Base-by-base conservation (phyloP, 2,329 filamentous ascomycete genomes). In the Aspergillus fumigatus region DNA sequence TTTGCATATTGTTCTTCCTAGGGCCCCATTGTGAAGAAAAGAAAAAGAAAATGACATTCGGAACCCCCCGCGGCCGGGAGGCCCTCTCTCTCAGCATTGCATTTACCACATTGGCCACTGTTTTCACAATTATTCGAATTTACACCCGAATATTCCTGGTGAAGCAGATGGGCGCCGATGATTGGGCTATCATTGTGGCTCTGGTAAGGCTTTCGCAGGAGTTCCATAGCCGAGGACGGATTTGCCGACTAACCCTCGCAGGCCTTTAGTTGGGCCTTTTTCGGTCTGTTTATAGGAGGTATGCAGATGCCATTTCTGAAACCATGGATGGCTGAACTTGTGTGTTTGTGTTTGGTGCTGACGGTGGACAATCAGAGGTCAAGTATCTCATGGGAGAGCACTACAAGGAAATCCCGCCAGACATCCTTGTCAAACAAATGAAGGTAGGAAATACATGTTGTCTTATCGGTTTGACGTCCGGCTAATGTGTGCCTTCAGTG, bases 101-200 rank as follows among this genome's bases (percentile, higher is more conserved):
- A 38, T 71, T 72, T 45, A 71, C 70, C 1, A 58, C 50, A 35
- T 63, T 77, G 19, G 67, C 70, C 3, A 66, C 67, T 10, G 40
- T 64, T 0, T 69, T 76, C 47, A 70, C 76, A n/a, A 59, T 58
- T 3, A 53, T 74, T n/a, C 73, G 75, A 7, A 69, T 78, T 50
- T 77, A 75, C 57, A 77, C 75, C 8, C 62, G 72, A 52, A 60
- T 63, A 3, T 58, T 63, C 10, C 58, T 75, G 51, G 66, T 73
- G 40, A 70, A 69, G 57, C 69, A 75, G 40, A 65, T 73, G 54
- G 69, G 68, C 50, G 50, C 62, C 10, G 70, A 75, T 25, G 75
- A 77, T 55, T 73, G 72, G 65, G 67, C 66, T 26, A 72, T 76
- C 48, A 17, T 77, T 8, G 62, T 70, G 26, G 67, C 74, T 4